Evolutionary conservation across 176 grass and related monocot species (phyloP).

Genomic region (Phoenix dactylifera): DNA sequence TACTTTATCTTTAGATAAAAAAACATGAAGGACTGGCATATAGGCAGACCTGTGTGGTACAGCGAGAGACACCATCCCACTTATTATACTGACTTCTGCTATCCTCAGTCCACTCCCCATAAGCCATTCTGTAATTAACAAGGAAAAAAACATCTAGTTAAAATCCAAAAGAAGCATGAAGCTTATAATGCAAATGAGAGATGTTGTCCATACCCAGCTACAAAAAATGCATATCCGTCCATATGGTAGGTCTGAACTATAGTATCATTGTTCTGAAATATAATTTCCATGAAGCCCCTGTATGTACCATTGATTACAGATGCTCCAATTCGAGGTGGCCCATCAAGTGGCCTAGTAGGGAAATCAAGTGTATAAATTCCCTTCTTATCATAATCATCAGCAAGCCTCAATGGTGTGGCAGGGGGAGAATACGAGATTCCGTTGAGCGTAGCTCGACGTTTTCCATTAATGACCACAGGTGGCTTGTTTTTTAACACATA

Average conservation of each 20-base stretch:
- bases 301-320: constrained; percentile 81
- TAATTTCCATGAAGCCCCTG: constrained; percentile 82
- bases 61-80: constrained; percentile 88
- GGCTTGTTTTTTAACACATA: constrained; percentile 72
- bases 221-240: constrained; percentile 83
- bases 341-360: constrained; percentile 53
- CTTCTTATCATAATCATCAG: constrained; percentile 53
- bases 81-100: constrained; percentile 84
- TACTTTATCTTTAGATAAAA: too few relatives aligned
- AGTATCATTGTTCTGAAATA: constrained; percentile 94
- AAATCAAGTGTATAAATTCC: constrained; percentile 76
- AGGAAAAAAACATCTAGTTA: constrained; percentile 2
- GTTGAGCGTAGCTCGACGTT: constrained; percentile 60
- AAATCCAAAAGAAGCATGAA: background rate
- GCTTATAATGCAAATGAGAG: background rate
- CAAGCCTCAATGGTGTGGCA: constrained; percentile 68
- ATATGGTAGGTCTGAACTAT: constrained; percentile 83
- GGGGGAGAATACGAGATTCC: constrained; percentile 68
- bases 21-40: too few relatives aligned
- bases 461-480: constrained; percentile 53
- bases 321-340: constrained; percentile 31
- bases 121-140: constrained; percentile 68
- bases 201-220: constrained; percentile 53
- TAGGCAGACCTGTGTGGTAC: constrained; percentile 51
- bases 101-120: constrained; percentile 77